A percentile compares a stretch with the other conserved stretches of the same genome.
These are phyloP conservation scores for Pseudocercospora ulei DNA, from an alignment of 2,329 filamentous ascomycete genomes.

Conservation along the genomic window DNA sequence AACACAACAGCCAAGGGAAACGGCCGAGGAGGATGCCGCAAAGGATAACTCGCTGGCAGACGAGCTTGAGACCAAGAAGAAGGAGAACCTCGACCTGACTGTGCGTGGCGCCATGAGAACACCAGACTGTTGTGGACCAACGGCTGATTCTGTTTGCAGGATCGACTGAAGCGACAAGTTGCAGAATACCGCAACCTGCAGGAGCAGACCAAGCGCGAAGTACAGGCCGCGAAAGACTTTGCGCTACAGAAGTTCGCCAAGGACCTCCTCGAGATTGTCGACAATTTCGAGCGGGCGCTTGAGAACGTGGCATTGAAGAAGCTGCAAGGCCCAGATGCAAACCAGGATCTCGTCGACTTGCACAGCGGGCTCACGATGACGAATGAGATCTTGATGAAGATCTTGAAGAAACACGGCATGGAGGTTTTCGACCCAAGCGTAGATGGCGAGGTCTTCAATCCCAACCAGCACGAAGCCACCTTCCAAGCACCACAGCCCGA, in stretches of 20 bases:
- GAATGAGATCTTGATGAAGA: conserved; percentile 73
- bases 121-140: neutral
- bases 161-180: conserved; percentile 85
- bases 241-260: conserved; percentile 90
- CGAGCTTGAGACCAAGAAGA: conserved; percentile 62
- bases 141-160: conserved; percentile 46
- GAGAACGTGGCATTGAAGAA: conserved; percentile 66
- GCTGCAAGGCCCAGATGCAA: conserved; percentile 50
- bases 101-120: conserved; percentile 42
- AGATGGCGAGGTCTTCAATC: conserved; percentile 78
- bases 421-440: conserved; percentile 70
- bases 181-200: conserved; percentile 98
- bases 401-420: conserved; percentile 86
- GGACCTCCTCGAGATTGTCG: conserved; percentile 87
- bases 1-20: conserved; percentile 29
- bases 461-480: conserved; percentile 90
- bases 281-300: conserved; percentile 93
- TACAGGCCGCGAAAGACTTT: conserved; percentile 78
- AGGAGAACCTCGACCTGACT: conserved; percentile 73
- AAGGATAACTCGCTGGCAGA: conserved; percentile 47
- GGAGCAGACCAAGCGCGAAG: conserved; percentile 83
- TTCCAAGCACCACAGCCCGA: conserved; percentile 82
- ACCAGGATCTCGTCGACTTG: conserved; percentile 67
- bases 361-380: conserved; percentile 94
- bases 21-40: conserved; percentile 32